Base-by-base conservation (phyloP, 306 rosid species). In the Sesbania bispinosa region DNA sequence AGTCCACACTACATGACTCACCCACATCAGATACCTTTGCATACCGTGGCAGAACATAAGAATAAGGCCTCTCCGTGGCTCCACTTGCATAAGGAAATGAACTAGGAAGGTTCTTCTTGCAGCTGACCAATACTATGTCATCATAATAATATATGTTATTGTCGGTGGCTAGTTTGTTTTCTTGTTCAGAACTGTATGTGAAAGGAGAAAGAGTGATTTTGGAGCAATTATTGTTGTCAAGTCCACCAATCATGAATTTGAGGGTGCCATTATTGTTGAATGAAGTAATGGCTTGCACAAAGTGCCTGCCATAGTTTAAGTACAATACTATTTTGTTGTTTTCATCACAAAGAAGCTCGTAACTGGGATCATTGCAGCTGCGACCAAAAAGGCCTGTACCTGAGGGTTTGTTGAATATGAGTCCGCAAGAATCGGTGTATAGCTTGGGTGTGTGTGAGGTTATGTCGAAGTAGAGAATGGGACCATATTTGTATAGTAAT, bases 371-470 rank as follows among this genome's bases (percentile, higher is more conserved):
- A 0, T 3, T 19, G 52, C 69, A 62, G 11, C 20, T 20, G 1
- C 20, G 13, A 23, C 16, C 20, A 0, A 0, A 2, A 1, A 0
- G 1, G 46, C 6, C 21, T 16, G 26, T 8, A 0, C 4, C 7
- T 39, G 2, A 13, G 5, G 51, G 7, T 4, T 0, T 8, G 14
- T 23, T 24, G 11, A 63, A 63, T n/a, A 23, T 42, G 33, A 5
- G 30, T 45, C 70, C 70, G 7, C 70, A 63, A n/a, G 67, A 60
- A 10, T 60, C 9, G 1, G 47, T 60, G 67, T 60, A 60, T 18
- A 18, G 27, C 1, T 4, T 10, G 46, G 46, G 29, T 35, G 15
- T n/a, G n/a, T n/a, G n/a, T n/a, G n/a, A 27, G 63, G 46, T 35
- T 15, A 60, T 26, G 45, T 19, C 1, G 30, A 16, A 60, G 29